Conservation (phyloP, 768 basidiomycete species). For the Lactifluus rugatus region DNA sequence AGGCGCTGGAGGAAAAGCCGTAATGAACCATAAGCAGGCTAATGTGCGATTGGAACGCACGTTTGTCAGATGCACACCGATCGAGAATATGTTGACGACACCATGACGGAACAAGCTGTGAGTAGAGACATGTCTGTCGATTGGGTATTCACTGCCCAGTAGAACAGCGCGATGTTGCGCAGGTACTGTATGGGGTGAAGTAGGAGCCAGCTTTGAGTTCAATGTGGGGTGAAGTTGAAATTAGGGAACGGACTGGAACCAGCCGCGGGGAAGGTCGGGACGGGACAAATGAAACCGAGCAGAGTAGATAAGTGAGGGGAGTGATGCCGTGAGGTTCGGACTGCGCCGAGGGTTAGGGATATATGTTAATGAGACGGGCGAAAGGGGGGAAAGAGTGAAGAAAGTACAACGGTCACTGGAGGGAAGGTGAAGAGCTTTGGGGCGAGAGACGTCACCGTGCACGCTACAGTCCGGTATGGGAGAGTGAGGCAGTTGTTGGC, state of each 20-base stretch:
- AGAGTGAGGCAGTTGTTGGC: neutral
- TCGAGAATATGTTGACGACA: constrained; percentile 5
- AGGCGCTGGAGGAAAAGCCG: constrained; percentile 7
- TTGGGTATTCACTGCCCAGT: constrained; percentile 1
- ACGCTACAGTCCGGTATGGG: neutral
- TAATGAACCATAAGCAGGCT: constrained; percentile 9
- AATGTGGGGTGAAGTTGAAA: neutral
- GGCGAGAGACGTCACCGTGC: neutral
- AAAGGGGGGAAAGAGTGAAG: neutral
- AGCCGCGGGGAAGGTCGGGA: neutral
- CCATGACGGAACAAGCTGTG: constrained; percentile 11
- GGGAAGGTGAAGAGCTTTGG: neutral
- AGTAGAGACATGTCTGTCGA: neutral
- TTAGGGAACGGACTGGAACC: neutral
- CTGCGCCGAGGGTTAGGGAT: neutral
- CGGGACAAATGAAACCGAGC: neutral
- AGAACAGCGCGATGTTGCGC: neutral
- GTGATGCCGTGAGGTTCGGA: constrained; percentile 1
- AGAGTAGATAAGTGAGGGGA: neutral
- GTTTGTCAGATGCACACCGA: constrained; percentile 9
- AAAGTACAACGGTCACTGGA: neutral
- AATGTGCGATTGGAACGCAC: neutral
- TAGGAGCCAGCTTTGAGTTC: neutral
- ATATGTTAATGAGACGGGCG: neutral
- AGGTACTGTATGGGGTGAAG: neutral